A percentile compares a stretch with the other conserved stretches of the same genome.
These are phyloP conservation scores for Aureobasidium sp. DNA, from an alignment of 2,329 filamentous ascomycete species.

Conservation along the genomic window DNA sequence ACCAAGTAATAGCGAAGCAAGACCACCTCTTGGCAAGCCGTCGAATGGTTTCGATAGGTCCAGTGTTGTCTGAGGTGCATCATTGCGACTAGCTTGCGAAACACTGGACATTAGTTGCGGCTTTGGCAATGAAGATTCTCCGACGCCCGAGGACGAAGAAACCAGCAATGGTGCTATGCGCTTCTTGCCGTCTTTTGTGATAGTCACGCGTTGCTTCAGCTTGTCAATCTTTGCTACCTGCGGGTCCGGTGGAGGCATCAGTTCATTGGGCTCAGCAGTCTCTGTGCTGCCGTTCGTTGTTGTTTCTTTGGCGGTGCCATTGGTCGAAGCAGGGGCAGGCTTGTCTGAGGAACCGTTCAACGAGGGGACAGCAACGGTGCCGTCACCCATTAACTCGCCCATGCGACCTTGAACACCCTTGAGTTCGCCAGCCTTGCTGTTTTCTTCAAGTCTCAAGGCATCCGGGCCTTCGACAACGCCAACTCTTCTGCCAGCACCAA, in stretches of 20 bases:
- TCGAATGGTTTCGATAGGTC: constrained; percentile 93
- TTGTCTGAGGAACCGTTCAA: constrained; percentile 23
- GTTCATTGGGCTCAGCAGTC: constrained; percentile 37
- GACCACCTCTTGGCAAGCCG: constrained; percentile 79
- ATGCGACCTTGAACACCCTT: constrained; percentile 88
- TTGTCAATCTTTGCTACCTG: constrained; percentile 54
- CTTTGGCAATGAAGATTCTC: constrained; percentile 80
- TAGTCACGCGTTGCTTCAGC: constrained; percentile 84
- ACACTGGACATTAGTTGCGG: constrained; percentile 76
- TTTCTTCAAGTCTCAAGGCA: constrained; percentile 76
- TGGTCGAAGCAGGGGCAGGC: constrained; percentile 27
- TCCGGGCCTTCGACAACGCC: constrained; percentile 91
- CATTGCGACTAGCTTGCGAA: constrained; percentile 39
- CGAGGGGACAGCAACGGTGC: constrained; percentile 44
- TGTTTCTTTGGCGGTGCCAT: constrained; percentile 34
- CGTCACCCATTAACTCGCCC: constrained; percentile 96
- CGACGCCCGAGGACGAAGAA: constrained; percentile 72
- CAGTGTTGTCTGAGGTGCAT: constrained; percentile 71
- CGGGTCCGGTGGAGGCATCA: constrained; percentile 42
- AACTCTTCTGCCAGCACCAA: constrained; percentile 78
- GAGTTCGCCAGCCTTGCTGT: constrained; percentile 83
- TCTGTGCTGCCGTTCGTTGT: constrained; percentile 21
- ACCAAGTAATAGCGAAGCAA: constrained; percentile 76
- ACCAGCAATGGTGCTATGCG: constrained; percentile 86
- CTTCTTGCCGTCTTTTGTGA: constrained; percentile 96